phyloP scores from a whole-genome alignment of 345 rosid species.

The Eutrema yunnanense region DNA sequence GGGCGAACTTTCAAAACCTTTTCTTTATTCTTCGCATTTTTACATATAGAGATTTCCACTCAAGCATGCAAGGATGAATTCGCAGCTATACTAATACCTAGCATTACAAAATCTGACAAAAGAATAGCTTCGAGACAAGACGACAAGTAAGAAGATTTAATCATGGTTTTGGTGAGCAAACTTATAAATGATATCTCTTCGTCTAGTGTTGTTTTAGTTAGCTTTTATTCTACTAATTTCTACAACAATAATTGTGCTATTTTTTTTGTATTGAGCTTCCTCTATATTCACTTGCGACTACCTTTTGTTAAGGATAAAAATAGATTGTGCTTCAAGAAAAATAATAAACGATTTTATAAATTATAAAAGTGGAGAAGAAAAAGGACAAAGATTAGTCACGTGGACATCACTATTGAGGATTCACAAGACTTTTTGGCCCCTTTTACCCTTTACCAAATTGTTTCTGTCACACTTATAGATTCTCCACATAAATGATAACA shows the following conservation, averaged over 20 bases:
- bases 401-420: constrained; percentile 1
- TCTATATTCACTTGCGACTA: background rate
- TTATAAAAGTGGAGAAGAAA: background rate
- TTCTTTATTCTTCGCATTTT: no score
- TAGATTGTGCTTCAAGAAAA: background rate
- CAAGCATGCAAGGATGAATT: no score
- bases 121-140: no score
- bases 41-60: no score
- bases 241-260: background rate
- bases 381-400: constrained; percentile 22
- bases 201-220: background rate
- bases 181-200: background rate
- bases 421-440: constrained; percentile 1
- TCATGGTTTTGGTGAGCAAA: constrained; percentile 7
- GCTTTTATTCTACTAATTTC: background rate
- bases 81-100: no score
- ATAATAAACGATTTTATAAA: background rate
- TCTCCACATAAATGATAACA: constrained; percentile 14
- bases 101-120: no score
- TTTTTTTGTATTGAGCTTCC: background rate
- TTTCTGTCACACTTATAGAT: constrained; percentile 13
- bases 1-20: no score
- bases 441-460: background rate
- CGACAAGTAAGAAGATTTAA: background rate
- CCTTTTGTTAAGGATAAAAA: background rate